These are phyloP conservation scores for Coniferiporia sulphurascens DNA, from an alignment of 1,284 basidiomycete genomes.

Conservation along the genomic window DNA sequence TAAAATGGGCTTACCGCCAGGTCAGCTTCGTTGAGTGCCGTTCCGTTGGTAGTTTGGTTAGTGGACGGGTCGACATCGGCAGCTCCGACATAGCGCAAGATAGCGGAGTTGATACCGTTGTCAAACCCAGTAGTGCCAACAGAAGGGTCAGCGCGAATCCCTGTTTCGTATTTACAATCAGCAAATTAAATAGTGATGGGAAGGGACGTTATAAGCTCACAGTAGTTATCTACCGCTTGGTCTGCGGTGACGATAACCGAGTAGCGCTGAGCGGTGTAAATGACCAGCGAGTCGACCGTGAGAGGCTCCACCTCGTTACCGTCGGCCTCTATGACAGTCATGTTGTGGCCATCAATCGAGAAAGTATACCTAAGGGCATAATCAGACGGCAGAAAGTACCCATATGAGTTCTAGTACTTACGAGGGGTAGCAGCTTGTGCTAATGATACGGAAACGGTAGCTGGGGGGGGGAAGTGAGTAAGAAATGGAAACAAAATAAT, in stretches of 20 bases:
- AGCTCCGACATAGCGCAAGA: conserved; percentile 32
- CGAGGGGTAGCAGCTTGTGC: conserved; percentile 19
- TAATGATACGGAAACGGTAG: conserved; percentile 19
- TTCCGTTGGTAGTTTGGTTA: conserved; percentile 11
- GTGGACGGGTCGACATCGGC: conserved; percentile 11
- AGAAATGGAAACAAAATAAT: neutral
- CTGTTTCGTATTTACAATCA: conserved; percentile 1
- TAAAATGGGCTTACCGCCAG: conserved; percentile 23
- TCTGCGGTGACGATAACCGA: conserved; percentile 33
- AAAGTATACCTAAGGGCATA: conserved; percentile 35
- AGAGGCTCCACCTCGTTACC: conserved; percentile 37
- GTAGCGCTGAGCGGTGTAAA: conserved; percentile 35
- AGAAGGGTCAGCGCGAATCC: conserved; percentile 29
- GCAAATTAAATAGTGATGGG: neutral
- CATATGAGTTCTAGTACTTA: conserved; percentile 26
- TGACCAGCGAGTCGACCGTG: conserved; percentile 26
- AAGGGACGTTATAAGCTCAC: conserved; percentile 18
- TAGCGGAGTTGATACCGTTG: conserved; percentile 32
- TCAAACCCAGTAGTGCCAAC: conserved; percentile 27
- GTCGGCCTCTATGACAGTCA: conserved; percentile 49
- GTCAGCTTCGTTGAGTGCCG: conserved; percentile 29
- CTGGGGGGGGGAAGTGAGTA: neutral
- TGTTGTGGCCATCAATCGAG: conserved; percentile 41
- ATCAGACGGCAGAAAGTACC: conserved; percentile 25
- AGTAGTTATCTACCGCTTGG: conserved; percentile 39